Percentiles rank a stretch among this genome's conserved stretches.
phyloP scores from a whole-genome alignment of 495 filamentous ascomycete genomes.

The Sphaerosporella brunnea region DNA sequence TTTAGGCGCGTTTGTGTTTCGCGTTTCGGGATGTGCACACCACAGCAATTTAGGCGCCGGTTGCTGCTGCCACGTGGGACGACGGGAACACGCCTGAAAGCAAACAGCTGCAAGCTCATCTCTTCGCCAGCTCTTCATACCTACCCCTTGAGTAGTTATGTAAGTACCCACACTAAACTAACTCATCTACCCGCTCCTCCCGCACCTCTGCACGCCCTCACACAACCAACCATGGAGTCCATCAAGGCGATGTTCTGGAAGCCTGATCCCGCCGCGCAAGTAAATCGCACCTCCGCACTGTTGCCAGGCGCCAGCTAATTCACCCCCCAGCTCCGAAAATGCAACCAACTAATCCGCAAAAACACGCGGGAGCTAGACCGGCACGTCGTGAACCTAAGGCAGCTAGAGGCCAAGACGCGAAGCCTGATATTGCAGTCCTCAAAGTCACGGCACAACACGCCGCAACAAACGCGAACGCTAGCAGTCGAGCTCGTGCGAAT shows the following conservation, averaged over 20 bases:
- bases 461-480: slow-evolving; percentile 61
- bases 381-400: slow-evolving; percentile 59
- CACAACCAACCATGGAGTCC: slow-evolving; percentile 68
- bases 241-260: slow-evolving; percentile 75
- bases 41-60: no score
- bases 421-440: slow-evolving; percentile 64
- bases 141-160: no score
- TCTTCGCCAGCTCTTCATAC: no score
- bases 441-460: slow-evolving; percentile 50
- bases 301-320: slow-evolving; percentile 7
- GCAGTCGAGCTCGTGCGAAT: slow-evolving; percentile 73
- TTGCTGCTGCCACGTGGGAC: no score
- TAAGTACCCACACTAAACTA: no score
- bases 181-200: no score
- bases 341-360: slow-evolving; percentile 71
- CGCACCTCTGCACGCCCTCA: no score
- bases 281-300: slow-evolving; percentile 24
- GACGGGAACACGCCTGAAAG: no score
- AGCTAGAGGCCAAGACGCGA: slow-evolving; percentile 67
- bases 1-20: no score
- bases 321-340: slow-evolving; percentile 66
- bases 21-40: no score
- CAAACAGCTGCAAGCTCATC: no score
- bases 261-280: slow-evolving; percentile 82
- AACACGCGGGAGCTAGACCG: slow-evolving; percentile 93